Conservation (phyloP, 2,329 filamentous ascomycete species). For the Aspergillus unguis region DNA sequence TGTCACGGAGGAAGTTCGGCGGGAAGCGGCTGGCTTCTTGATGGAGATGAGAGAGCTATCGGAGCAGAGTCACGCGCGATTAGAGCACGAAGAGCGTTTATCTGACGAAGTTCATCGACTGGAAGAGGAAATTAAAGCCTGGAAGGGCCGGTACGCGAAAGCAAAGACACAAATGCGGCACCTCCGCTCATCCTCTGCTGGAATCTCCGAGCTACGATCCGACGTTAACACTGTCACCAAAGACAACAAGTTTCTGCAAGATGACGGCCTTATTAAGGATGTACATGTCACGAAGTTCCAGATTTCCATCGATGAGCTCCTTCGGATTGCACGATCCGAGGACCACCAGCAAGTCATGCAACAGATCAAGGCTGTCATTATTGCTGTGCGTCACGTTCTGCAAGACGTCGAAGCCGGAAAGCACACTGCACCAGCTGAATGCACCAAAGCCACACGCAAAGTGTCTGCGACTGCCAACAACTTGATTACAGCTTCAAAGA, state of each 20-base stretch:
- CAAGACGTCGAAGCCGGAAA: constrained; percentile 68
- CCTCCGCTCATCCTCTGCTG: constrained; percentile 75
- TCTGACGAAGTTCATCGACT: constrained; percentile 70
- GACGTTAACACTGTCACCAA: constrained; percentile 54
- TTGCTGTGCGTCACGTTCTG: constrained; percentile 78
- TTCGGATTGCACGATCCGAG: constrained; percentile 71
- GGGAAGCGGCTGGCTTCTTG: constrained; percentile 77
- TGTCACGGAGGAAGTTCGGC: constrained; percentile 80
- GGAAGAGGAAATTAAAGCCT: constrained; percentile 79
- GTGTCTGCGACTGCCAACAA: constrained; percentile 95
- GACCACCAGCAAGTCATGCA: constrained; percentile 73
- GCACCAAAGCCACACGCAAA: constrained; percentile 69
- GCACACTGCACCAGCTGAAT: constrained; percentile 55
- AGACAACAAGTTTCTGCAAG: constrained; percentile 68
- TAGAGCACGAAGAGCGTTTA: constrained; percentile 78
- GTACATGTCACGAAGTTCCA: constrained; percentile 94
- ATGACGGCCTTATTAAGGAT: constrained; percentile 79
- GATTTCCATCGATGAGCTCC: constrained; percentile 84
- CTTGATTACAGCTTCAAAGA: constrained; percentile 90
- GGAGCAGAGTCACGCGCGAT: constrained; percentile 70
- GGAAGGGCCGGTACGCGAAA: constrained; percentile 85
- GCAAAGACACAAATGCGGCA: constrained; percentile 82
- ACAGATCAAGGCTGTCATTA: constrained; percentile 80
- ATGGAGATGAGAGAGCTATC: constrained; percentile 86
- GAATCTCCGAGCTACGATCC: constrained; percentile 53